A percentile compares a stretch with the other conserved stretches of the same genome.
phyloP scores from a whole-genome alignment of 768 basidiomycete genomes.

The Leccinellum rugosiceps region DNA sequence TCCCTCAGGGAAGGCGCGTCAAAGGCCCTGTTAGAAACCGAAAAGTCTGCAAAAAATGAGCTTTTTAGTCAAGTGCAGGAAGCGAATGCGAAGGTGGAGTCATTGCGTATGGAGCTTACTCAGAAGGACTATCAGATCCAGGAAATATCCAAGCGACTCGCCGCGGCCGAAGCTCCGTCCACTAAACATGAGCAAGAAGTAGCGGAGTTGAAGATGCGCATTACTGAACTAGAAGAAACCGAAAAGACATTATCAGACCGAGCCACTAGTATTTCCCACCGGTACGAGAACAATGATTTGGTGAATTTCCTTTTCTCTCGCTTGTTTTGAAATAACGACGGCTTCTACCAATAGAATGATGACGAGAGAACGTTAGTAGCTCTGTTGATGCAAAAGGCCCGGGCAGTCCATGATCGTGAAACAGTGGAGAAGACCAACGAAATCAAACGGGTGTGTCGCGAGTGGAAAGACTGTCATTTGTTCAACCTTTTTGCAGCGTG shows the following conservation, averaged over 20 bases:
- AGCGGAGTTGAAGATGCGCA: constrained; percentile 15
- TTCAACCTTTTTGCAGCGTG: constrained; percentile 38
- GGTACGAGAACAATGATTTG: constrained; percentile 47
- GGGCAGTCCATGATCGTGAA: constrained; percentile 50
- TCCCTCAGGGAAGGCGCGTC: constrained; percentile 26
- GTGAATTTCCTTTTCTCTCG: constrained; percentile 31
- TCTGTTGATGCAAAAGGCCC: constrained; percentile 41
- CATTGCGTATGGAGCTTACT: constrained; percentile 20
- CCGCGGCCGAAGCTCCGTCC: constrained; percentile 20
- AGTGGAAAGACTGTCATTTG: constrained; percentile 6
- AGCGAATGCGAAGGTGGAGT: constrained; percentile 18
- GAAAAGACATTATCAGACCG: constrained; percentile 28
- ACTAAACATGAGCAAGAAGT: constrained; percentile 30
- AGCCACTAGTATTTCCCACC: constrained; percentile 28
- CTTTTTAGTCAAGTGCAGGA: constrained; percentile 16
- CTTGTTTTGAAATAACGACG: constrained; percentile 13
- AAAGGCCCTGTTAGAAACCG: constrained; percentile 23
- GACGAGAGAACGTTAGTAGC: constrained; percentile 49
- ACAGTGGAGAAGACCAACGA: constrained; percentile 55
- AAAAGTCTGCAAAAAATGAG: constrained; percentile 21
- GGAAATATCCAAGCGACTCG: constrained; percentile 23
- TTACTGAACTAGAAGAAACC: constrained; percentile 27
- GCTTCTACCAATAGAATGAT: constrained; percentile 37
- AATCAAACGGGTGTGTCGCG: constrained; percentile 43
- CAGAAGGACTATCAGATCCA: constrained; percentile 17